Conservation (phyloP, 805 yeast genomes). For the Metschnikowia amazonensis region DNA sequence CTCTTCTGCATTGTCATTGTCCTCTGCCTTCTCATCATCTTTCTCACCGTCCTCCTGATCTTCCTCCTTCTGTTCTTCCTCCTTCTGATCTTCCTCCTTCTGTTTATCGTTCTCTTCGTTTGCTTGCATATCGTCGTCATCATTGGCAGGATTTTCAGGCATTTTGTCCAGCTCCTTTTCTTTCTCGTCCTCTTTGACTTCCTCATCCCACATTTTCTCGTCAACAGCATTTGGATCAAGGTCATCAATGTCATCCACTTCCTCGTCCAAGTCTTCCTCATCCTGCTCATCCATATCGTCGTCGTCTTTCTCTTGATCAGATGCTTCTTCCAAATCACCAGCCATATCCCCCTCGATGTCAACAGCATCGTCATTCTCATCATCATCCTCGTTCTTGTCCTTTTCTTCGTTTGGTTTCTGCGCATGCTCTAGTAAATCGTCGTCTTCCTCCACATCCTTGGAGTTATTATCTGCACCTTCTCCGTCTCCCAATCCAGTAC, state of each 20-base stretch:
- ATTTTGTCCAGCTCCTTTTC: slow-evolving; percentile 78
- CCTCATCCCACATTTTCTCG: slow-evolving; percentile 98
- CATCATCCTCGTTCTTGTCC: slow-evolving; percentile 54
- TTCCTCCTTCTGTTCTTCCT: slow-evolving; percentile 54
- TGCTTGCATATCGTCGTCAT: slow-evolving; percentile 48
- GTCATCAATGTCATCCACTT: slow-evolving; percentile 83
- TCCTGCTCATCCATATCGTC: slow-evolving; percentile 34
- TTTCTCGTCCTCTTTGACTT: slow-evolving; percentile 68
- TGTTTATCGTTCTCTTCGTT: slow-evolving; percentile 42
- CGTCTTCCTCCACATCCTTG: slow-evolving; percentile 87
- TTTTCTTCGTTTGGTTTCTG: slow-evolving; percentile 73
- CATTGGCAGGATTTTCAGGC: slow-evolving; percentile 52
- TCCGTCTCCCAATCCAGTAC: slow-evolving; percentile 93
- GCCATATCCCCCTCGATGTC: slow-evolving; percentile 98
- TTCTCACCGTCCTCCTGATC: slow-evolving; percentile 47
- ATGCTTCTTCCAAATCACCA: slow-evolving; percentile 79
- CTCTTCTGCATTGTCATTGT: slow-evolving; percentile 52
- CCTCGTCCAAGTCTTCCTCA: slow-evolving; percentile 78
- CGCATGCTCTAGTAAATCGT: slow-evolving; percentile 76
- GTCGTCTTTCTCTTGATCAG: slow-evolving; percentile 60
- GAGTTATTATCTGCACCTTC: slow-evolving; percentile 78
- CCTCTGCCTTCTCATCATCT: slow-evolving; percentile 32
- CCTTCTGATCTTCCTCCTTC: slow-evolving; percentile 32
- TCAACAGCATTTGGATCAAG: slow-evolving; percentile 93
- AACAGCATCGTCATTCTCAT: slow-evolving; percentile 81